A percentile compares a stretch with the other conserved stretches of the same genome.
phyloP scores from a whole-genome alignment of 2,329 filamentous ascomycete genomes.

The Thermoascus crustaceus region DNA sequence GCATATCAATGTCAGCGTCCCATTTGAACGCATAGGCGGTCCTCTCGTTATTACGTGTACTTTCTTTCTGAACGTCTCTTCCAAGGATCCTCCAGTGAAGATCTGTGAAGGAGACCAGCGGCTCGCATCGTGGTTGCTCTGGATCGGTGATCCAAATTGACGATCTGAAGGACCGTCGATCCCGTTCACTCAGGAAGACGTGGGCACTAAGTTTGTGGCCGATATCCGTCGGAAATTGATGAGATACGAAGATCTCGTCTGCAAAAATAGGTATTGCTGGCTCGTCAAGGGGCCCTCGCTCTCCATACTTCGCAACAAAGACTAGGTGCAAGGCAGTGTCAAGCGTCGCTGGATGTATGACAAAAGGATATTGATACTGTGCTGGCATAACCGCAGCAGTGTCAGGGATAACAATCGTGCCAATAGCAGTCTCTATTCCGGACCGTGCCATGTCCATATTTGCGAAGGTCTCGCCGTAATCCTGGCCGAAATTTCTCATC shows the following conservation, averaged over 20 bases:
- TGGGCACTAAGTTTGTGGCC: background rate
- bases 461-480: slow-evolving; percentile 9
- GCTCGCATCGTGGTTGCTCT: background rate
- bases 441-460: slow-evolving; percentile 22
- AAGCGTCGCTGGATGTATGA: slow-evolving; percentile 14
- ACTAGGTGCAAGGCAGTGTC: slow-evolving; percentile 13
- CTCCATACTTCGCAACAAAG: slow-evolving; percentile 3
- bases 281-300: background rate
- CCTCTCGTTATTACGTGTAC: background rate
- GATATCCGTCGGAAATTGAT: background rate
- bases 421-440: slow-evolving; percentile 11
- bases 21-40: background rate
- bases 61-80: background rate
- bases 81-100: background rate
- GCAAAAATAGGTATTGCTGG: background rate
- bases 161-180: background rate
- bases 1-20: background rate
- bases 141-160: background rate
- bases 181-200: background rate
- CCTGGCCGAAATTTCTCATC: slow-evolving; percentile 7
- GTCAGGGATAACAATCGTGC: slow-evolving; percentile 8
- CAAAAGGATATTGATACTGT: slow-evolving; percentile 9
- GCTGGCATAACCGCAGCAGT: slow-evolving; percentile 10
- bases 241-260: slow-evolving; percentile 1
- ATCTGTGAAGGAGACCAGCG: background rate